Percentiles rank a stretch among this genome's conserved stretches.
phyloP scores from a whole-genome alignment of 1,284 basidiomycete species.

The Sporisorium sorghi region DNA sequence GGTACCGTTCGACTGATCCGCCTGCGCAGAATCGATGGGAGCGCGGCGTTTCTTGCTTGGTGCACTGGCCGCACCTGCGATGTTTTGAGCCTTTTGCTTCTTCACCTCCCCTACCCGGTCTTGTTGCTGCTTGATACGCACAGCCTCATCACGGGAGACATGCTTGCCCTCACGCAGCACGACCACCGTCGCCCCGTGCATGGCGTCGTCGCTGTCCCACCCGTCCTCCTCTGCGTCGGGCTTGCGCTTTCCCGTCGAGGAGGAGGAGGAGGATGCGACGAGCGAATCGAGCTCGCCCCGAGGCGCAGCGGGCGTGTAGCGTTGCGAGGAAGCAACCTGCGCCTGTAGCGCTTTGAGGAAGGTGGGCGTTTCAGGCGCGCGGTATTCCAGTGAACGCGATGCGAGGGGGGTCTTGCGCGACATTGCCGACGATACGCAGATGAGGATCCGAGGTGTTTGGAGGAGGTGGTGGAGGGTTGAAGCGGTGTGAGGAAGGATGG shows the following conservation, averaged over 20 bases:
- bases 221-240: slow-evolving; percentile 1
- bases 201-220: slow-evolving; percentile 45
- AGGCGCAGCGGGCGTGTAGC: slow-evolving; percentile 1
- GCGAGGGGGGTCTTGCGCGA: slow-evolving; percentile 25
- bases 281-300: slow-evolving; percentile 28
- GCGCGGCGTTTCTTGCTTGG: slow-evolving; percentile 6
- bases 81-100: slow-evolving; percentile 5
- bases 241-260: slow-evolving; percentile 13
- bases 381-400: slow-evolving; percentile 36
- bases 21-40: too few species aligned
- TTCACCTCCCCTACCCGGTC: too few species aligned
- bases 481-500: background rate
- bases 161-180: slow-evolving; percentile 61
- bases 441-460: background rate
- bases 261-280: slow-evolving; percentile 13
- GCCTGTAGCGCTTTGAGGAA: slow-evolving; percentile 45
- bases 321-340: slow-evolving; percentile 22
- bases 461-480: background rate
- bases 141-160: slow-evolving; percentile 47
- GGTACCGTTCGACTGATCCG: too few species aligned
- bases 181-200: slow-evolving; percentile 56
- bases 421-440: slow-evolving; percentile 16
- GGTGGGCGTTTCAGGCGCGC: slow-evolving; percentile 23
- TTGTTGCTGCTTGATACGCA: slow-evolving; percentile 4
- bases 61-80: slow-evolving; percentile 4